Conservation (phyloP, 306 rosid genomes). For the barrel medic (Medicago truncatula) region DNA sequence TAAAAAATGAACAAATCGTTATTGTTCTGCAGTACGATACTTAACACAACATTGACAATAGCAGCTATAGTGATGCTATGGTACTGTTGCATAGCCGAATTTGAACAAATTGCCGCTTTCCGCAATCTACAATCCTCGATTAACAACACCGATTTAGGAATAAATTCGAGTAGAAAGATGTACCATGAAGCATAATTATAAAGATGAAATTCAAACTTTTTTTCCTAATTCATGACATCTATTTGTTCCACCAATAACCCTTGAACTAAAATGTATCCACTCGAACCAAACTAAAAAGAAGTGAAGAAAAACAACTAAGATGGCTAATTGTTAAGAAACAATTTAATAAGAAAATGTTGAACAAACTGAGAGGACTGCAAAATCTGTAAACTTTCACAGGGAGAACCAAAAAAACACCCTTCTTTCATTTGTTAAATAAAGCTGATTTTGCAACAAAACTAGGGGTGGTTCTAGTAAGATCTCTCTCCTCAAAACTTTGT, state of each 20-base stretch:
- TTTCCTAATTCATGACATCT: background rate
- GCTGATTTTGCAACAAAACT: constrained; percentile 37
- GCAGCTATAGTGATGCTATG: background rate
- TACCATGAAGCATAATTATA: background rate
- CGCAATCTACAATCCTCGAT: background rate
- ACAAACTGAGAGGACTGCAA: constrained; percentile 25
- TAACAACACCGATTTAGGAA: background rate
- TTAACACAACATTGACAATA: background rate
- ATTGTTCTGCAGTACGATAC: background rate
- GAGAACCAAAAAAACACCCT: constrained; percentile 29
- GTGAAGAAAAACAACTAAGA: background rate
- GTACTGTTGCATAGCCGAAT: background rate
- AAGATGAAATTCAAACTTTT: background rate
- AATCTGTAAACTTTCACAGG: constrained; percentile 31
- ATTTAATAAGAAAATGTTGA: constrained; percentile 26
- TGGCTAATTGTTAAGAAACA: background rate
- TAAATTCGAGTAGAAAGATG: background rate
- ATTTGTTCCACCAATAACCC: background rate
- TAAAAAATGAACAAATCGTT: too few relatives aligned
- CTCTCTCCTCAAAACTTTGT: constrained; percentile 30
- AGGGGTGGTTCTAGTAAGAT: constrained; percentile 22
- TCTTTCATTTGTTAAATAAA: background rate
- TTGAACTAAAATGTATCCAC: background rate
- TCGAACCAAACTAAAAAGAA: background rate
- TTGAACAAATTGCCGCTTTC: background rate